phyloP scores from a whole-genome alignment of 345 rosid species.

The Rhodamnia rubescens region DNA sequence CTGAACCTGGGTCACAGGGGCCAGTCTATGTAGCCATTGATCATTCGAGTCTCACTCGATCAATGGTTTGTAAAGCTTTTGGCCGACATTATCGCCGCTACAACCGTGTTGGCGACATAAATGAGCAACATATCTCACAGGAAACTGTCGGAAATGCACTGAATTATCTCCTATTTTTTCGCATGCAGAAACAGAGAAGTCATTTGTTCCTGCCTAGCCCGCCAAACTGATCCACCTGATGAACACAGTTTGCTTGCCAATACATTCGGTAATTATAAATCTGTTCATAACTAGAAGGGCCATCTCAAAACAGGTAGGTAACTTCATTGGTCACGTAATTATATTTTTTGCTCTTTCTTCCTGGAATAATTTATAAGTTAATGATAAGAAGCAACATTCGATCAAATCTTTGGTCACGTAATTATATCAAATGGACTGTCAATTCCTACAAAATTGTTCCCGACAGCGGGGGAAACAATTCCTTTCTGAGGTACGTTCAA shows the following conservation, averaged over 20 bases:
- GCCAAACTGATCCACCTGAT: background rate
- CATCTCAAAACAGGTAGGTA: background rate
- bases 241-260: background rate
- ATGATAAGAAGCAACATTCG: background rate
- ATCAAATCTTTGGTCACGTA: background rate
- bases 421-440: background rate
- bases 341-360: background rate
- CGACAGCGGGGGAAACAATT: background rate
- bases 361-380: background rate
- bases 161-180: background rate
- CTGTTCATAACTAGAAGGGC: background rate
- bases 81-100: background rate
- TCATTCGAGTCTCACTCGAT: background rate
- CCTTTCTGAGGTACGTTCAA: background rate
- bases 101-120: background rate
- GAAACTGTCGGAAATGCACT: background rate
- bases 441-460: background rate
- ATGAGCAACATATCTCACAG: background rate
- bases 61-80: background rate
- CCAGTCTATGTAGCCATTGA: background rate
- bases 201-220: background rate
- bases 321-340: background rate
- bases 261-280: background rate
- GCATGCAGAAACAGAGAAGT: background rate
- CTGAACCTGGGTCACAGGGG: background rate